These are phyloP conservation scores for Metschnikowia sp. DNA, from an alignment of 805 yeast genomes.

Conservation along the genomic window DNA sequence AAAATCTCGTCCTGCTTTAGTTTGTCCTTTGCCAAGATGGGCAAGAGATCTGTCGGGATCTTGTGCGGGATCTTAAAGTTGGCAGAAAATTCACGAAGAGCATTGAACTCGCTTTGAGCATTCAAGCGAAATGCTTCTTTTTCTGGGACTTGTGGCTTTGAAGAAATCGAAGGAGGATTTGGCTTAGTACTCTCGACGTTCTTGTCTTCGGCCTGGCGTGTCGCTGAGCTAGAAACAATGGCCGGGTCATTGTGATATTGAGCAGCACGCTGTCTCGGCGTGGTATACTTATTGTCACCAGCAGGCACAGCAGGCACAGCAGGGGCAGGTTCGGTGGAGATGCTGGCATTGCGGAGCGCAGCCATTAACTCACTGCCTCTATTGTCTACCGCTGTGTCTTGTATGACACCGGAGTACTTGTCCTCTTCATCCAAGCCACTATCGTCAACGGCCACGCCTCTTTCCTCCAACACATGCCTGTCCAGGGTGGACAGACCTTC, in stretches of 20 bases:
- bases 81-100: slow-evolving; percentile 74
- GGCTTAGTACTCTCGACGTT: slow-evolving; percentile 10
- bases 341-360: slow-evolving; percentile 35
- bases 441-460: slow-evolving; percentile 76
- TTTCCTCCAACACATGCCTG: slow-evolving; percentile 85
- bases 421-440: slow-evolving; percentile 94
- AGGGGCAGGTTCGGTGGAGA: slow-evolving; percentile 15
- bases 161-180: slow-evolving; percentile 10
- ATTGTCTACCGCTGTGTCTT: slow-evolving; percentile 44
- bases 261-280: slow-evolving; percentile 56
- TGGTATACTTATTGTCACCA: slow-evolving; percentile 43
- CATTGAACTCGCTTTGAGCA: slow-evolving; percentile 62
- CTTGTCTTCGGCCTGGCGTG: slow-evolving; percentile 8
- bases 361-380: slow-evolving; percentile 50
- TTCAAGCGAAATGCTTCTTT: slow-evolving; percentile 42
- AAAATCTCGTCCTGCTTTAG: slow-evolving; percentile 60
- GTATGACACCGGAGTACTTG: slow-evolving; percentile 77
- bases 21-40: slow-evolving; percentile 67
- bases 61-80: slow-evolving; percentile 69
- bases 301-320: slow-evolving; percentile 10
- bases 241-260: slow-evolving; percentile 62
- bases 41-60: slow-evolving; percentile 61
- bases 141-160: slow-evolving; percentile 7
- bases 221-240: slow-evolving; percentile 53
- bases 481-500: slow-evolving; percentile 65